Evolutionary conservation across 1,284 basidiomycete species (phyloP).

Genomic region (Takashimella koratensis): DNA sequence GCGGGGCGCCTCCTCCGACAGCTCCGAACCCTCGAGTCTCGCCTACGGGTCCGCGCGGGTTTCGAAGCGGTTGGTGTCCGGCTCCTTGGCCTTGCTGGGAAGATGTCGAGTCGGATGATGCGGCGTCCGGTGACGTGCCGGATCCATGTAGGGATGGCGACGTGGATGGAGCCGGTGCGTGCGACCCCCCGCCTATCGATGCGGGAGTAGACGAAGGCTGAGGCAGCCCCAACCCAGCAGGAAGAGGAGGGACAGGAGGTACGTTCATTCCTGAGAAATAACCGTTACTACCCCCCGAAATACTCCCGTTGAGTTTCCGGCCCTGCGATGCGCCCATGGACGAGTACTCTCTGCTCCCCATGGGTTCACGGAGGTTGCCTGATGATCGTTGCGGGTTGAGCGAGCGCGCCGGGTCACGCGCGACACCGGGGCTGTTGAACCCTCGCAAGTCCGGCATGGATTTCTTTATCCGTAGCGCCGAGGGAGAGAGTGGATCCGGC

Average conservation of each 20-base stretch:
- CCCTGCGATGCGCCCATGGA: constrained; percentile 36
- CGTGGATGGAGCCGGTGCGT: constrained; percentile 1
- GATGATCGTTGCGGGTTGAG: constrained; percentile 78
- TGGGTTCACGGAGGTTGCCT: constrained; percentile 87
- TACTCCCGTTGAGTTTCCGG: constrained; percentile 21
- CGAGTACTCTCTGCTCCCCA: constrained; percentile 58
- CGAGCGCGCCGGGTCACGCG: constrained; percentile 71
- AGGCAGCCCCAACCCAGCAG: constrained; percentile 16
- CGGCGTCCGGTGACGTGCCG: constrained; percentile 1
- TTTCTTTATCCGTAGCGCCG: constrained; percentile 77
- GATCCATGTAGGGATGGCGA: background rate
- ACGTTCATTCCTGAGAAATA: constrained; percentile 1
- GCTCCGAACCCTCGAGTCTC: constrained; percentile 29
- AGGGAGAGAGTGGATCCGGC: constrained; percentile 49
- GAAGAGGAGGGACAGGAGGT: constrained; percentile 41
- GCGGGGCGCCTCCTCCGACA: constrained; percentile 10
- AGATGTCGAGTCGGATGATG: background rate
- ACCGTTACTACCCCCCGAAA: constrained; percentile 3
- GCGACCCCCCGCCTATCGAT: no score
- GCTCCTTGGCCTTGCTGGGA: background rate
- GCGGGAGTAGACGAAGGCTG: constrained; percentile 4
- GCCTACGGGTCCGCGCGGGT: constrained; percentile 43
- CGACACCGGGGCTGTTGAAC: constrained; percentile 60
- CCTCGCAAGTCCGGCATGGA: constrained; percentile 70
- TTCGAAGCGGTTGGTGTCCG: constrained; percentile 28